Evolutionary conservation across 352 stramenopile genomes (phyloP).

Genomic region (Aphanomyces astaci): DNA sequence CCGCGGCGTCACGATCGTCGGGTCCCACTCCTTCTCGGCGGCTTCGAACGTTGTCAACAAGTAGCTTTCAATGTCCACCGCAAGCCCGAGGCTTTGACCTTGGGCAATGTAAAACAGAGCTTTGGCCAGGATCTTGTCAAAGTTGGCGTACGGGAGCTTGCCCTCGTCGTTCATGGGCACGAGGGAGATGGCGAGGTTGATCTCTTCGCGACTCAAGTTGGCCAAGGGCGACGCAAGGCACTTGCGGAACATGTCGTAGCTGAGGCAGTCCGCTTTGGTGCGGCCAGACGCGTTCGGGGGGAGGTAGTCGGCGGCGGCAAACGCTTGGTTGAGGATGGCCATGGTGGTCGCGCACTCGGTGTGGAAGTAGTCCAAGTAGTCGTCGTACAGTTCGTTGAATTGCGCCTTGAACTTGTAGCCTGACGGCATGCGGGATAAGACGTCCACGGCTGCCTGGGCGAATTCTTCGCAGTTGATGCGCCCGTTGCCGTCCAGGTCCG

Average conservation of each 20-base stretch:
- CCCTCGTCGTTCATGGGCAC: conserved; percentile 42
- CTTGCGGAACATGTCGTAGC: conserved; percentile 20
- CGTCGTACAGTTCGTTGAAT: conserved; percentile 17
- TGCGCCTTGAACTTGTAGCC: conserved; percentile 5
- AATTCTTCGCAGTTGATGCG: conserved; percentile 20
- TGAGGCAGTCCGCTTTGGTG: background rate
- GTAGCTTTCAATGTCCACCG: conserved; percentile 16
- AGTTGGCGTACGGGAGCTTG: conserved; percentile 72
- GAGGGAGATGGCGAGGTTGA: conserved; percentile 19
- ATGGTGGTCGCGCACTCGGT: conserved; percentile 1
- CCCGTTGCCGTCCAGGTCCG: conserved; percentile 13
- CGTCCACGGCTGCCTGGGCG: conserved; percentile 7
- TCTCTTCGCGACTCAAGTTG: conserved; percentile 23
- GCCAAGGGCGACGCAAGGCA: conserved; percentile 18
- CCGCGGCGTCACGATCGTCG: background rate
- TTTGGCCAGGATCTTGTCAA: conserved; percentile 41
- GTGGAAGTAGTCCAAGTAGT: conserved; percentile 14
- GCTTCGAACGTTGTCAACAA: background rate
- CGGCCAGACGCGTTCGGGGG: conserved; percentile 16
- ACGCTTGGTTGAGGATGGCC: conserved; percentile 9
- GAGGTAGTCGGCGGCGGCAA: conserved; percentile 16
- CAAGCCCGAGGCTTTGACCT: background rate
- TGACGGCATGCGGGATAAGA: background rate
- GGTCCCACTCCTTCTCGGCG: background rate
- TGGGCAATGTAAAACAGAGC: background rate